Evolutionary conservation across 768 basidiomycete species (phyloP).

Genomic region (Collybia nuda): DNA sequence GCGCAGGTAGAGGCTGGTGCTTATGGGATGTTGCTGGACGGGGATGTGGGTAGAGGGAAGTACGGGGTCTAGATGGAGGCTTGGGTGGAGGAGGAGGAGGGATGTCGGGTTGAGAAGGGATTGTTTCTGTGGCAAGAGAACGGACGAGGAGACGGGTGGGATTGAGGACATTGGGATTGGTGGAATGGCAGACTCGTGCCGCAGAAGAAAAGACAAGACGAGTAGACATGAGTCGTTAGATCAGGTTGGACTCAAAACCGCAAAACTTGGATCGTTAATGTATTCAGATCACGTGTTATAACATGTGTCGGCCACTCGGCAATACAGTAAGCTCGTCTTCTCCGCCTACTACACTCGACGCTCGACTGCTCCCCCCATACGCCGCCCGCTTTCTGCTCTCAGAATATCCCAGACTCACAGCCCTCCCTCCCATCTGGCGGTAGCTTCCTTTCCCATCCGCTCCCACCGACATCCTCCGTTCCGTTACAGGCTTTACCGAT

Average conservation of each 20-base stretch:
- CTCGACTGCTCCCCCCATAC: conserved; percentile 8
- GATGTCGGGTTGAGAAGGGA: conserved; percentile 30
- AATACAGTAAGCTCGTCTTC: no score
- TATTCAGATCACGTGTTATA: conserved; percentile 6
- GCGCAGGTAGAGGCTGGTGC: conserved; percentile 41
- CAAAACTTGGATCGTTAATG: no score
- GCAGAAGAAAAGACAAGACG: no score
- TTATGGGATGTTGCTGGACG: conserved; percentile 39
- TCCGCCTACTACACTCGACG: conserved; percentile 8
- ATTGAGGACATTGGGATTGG: no score
- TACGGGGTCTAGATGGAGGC: conserved; percentile 27
- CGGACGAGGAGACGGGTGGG: conserved; percentile 30
- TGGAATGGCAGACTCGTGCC: no score
- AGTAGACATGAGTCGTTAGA: no score
- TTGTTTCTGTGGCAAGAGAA: conserved; percentile 43
- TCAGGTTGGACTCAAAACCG: no score
- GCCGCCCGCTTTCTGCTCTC: conserved; percentile 1
- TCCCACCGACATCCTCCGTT: conserved; percentile 5
- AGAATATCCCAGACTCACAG: conserved; percentile 17
- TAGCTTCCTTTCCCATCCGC: conserved; percentile 6
- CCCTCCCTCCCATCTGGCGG: conserved; percentile 19
- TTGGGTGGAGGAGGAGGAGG: conserved; percentile 30
- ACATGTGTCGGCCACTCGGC: no score
- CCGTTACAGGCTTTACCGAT: conserved; percentile 6
- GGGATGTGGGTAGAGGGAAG: conserved; percentile 45